Percentiles rank a stretch among this genome's conserved stretches.
These are phyloP conservation scores for Psilocybe tampanensis DNA, from an alignment of 768 basidiomycete species.

Conservation along the genomic window DNA sequence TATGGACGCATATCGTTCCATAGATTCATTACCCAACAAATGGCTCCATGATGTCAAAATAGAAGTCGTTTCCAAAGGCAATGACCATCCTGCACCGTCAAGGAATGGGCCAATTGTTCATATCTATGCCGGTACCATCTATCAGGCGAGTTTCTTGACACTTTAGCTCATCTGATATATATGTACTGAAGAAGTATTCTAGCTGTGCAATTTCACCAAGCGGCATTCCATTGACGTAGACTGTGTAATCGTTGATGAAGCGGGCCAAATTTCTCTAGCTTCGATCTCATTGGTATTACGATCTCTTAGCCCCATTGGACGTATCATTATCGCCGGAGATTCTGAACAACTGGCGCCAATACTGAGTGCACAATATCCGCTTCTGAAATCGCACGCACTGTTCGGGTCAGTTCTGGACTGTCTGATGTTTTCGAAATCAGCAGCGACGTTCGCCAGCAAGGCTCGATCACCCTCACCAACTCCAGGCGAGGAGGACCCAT, in stretches of 20 bases:
- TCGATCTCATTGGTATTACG: slow-evolving; percentile 48
- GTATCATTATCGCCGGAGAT: slow-evolving; percentile 53
- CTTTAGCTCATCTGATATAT: background rate
- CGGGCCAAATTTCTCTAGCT: slow-evolving; percentile 51
- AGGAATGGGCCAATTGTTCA: slow-evolving; percentile 27
- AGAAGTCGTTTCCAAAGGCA: slow-evolving; percentile 43
- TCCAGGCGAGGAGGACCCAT: slow-evolving; percentile 17
- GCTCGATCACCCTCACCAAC: slow-evolving; percentile 8
- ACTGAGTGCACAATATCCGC: slow-evolving; percentile 47
- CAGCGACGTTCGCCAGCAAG: background rate
- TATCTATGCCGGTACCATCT: slow-evolving; percentile 51
- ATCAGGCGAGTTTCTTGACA: slow-evolving; percentile 35
- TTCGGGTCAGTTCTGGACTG: slow-evolving; percentile 54
- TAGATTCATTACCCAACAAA: slow-evolving; percentile 35
- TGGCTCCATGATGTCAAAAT: slow-evolving; percentile 48
- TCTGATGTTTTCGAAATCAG: slow-evolving; percentile 36
- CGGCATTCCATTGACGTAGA: slow-evolving; percentile 40
- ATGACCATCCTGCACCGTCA: slow-evolving; percentile 39
- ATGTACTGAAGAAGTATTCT: too few relatives aligned
- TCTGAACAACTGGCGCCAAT: slow-evolving; percentile 56
- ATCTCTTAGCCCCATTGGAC: slow-evolving; percentile 36
- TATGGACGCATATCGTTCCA: slow-evolving; percentile 36
- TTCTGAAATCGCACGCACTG: slow-evolving; percentile 35
- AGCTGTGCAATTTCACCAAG: slow-evolving; percentile 53
- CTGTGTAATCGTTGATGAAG: slow-evolving; percentile 51